These are phyloP conservation scores for Cytospora mali DNA, from an alignment of 2,329 filamentous ascomycete species.

Conservation along the genomic window DNA sequence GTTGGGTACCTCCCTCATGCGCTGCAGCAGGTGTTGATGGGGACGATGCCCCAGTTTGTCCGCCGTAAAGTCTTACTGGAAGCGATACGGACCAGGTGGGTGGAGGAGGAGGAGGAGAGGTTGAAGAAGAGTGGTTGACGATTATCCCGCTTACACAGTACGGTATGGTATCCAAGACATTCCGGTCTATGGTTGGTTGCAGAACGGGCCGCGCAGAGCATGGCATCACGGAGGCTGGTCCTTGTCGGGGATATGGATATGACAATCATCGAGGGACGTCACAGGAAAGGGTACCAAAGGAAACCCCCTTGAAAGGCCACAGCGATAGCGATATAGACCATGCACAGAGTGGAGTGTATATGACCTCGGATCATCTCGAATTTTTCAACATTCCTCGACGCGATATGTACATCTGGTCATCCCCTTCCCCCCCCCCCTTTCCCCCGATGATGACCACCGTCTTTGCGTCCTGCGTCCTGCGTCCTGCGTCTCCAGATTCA, in stretches of 20 bases:
- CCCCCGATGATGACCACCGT: not conserved
- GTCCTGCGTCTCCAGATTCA: not conserved
- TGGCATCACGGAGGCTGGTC: not conserved
- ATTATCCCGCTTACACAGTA: too few relatives aligned
- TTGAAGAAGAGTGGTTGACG: constrained; percentile 14
- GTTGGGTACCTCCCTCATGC: constrained; percentile 31
- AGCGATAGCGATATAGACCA: too few relatives aligned
- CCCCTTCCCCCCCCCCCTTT: too few relatives aligned
- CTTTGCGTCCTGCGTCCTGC: not conserved
- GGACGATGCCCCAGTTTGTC: constrained; percentile 19
- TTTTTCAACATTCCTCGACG: not conserved
- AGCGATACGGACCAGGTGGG: constrained; percentile 10
- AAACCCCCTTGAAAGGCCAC: too few relatives aligned
- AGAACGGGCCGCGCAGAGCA: not conserved
- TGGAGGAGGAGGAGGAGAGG: constrained; percentile 18
- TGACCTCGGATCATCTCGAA: not conserved
- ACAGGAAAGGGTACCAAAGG: too few relatives aligned
- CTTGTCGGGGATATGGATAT: too few relatives aligned
- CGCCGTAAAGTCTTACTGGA: not conserved
- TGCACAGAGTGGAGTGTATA: not conserved
- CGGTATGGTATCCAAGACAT: too few relatives aligned
- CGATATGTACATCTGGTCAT: not conserved
- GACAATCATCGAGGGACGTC: too few relatives aligned
- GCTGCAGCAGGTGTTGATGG: constrained; percentile 22
- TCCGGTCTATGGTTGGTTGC: not conserved